Base-by-base conservation (phyloP, 2,329 filamentous ascomycete genomes). In the Triangularia setosa region DNA sequence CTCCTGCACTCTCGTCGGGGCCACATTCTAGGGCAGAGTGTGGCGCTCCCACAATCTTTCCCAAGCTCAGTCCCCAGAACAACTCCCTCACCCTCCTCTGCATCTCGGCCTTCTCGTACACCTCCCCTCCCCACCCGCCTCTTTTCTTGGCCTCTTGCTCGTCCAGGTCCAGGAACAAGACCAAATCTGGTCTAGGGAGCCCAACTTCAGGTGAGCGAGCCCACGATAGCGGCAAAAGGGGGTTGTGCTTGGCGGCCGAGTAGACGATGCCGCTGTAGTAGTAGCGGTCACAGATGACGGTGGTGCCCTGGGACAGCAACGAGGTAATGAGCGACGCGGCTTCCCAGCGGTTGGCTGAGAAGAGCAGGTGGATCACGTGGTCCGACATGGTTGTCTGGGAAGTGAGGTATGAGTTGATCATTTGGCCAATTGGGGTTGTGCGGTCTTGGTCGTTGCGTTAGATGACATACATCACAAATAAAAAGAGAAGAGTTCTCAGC, bases 241-340 rank as follows among this genome's bases (percentile, higher is more conserved):
- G 85, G 70, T 91, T 92, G 54, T 86, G 82, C 75, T 98, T 98
- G 3, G 95, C 94, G 0, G 92, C 92, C 24, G 89, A 92, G 79
- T 98, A 99, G 58, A 97, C 92, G 64, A 93, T 91, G 61, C 95
- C 95, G 21, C 91, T 95, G 80, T 97, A 94, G 75, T 96, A 96
- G 79, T 98, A 99, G 57, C 95, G 88, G 77, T 99, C 95, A 69
- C 94, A 88, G 44, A 99, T 81, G 30, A 99, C 83, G 0, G 87
- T 95, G 21, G 83, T 88, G 8, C 94, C 93, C 1, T 80, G 76
- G 0, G 80, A 78, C 5, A 97, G 76, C 5, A 85, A 79, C 1
- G 77, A 63, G 18, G 80, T 73, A 55, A 89, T 88, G 58, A 78
- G 77, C 73, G 78, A 85, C 80, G 78, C 82, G 61, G 83, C 81